These are phyloP conservation scores for Ascosphaera pollenicola DNA, from an alignment of 2,329 filamentous ascomycete genomes.

Conservation along the genomic window DNA sequence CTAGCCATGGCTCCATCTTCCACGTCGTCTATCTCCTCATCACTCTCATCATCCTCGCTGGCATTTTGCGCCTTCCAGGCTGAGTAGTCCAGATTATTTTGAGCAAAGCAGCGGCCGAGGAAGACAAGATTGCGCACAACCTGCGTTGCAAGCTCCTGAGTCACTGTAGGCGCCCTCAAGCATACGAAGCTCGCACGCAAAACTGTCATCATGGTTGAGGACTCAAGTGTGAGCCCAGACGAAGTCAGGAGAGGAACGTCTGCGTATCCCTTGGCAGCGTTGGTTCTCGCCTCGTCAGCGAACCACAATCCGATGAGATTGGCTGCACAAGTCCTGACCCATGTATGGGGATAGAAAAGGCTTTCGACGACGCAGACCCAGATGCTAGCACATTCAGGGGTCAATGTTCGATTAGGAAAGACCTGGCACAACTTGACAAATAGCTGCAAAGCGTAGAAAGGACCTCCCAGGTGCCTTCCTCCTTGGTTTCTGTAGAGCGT, in stretches of 20 bases:
- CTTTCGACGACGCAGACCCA: constrained; percentile 50
- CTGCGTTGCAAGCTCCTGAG: constrained; percentile 56
- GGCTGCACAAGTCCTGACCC: constrained; percentile 57
- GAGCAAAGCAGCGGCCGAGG: constrained; percentile 43
- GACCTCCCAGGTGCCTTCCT: constrained; percentile 41
- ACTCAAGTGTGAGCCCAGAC: constrained; percentile 44
- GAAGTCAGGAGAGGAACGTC: constrained; percentile 44
- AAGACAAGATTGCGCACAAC: constrained; percentile 65
- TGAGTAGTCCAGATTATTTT: constrained; percentile 27
- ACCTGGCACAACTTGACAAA: constrained; percentile 44
- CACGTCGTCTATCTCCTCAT: constrained; percentile 23
- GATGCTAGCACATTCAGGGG: constrained; percentile 35
- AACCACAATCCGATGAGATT: constrained; percentile 58
- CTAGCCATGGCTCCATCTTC: constrained; percentile 21
- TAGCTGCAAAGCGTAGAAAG: constrained; percentile 48
- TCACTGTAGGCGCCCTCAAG: constrained; percentile 41
- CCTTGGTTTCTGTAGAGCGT: constrained; percentile 24
- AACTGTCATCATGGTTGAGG: constrained; percentile 38
- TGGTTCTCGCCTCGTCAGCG: constrained; percentile 49
- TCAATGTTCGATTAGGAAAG: constrained; percentile 41
- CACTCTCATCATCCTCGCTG: constrained; percentile 17
- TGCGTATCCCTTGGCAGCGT: constrained; percentile 29
- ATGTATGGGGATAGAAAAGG: constrained; percentile 47
- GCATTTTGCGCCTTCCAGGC: constrained; percentile 20
- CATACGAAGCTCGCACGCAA: constrained; percentile 33